Evolutionary conservation across 1,139 yeast species (phyloP).

Genomic region (Blastobotrys indianensis): DNA sequence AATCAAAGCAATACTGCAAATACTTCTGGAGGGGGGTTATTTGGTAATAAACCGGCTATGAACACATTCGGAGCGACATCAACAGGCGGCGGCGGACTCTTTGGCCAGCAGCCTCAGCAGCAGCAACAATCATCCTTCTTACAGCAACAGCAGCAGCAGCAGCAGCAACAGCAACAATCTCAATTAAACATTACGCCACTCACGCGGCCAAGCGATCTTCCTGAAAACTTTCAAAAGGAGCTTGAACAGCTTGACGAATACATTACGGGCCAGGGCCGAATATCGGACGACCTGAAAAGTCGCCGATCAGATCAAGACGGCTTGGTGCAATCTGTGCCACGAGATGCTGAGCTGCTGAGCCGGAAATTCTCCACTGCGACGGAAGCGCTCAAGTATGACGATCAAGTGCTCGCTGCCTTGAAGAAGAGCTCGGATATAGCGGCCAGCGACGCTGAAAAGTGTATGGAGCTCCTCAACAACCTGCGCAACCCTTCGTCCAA

Average conservation of each 20-base stretch:
- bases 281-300: conserved; percentile 70
- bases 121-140: conserved; percentile 23
- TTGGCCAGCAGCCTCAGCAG: conserved; percentile 14
- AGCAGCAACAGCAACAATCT: conserved; percentile 35
- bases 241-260: conserved; percentile 78
- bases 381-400: conserved; percentile 65
- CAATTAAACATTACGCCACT: conserved; percentile 57
- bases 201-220: conserved; percentile 83
- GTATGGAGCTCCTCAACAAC: conserved; percentile 61
- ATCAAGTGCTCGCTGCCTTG: conserved; percentile 45
- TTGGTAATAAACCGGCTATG: conserved; percentile 25
- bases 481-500: conserved; percentile 43
- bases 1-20: conserved; percentile 11
- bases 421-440: conserved; percentile 41
- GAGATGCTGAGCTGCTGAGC: conserved; percentile 69
- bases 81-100: conserved; percentile 7
- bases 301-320: conserved; percentile 61
- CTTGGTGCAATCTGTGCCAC: conserved; percentile 71
- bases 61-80: conserved; percentile 2
- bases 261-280: conserved; percentile 75
- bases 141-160: conserved; percentile 33
- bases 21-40: conserved; percentile 25
- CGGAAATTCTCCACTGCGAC: conserved; percentile 58
- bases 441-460: conserved; percentile 53
- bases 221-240: conserved; percentile 66